Conservation (phyloP, 495 filamentous ascomycete genomes). For the Chaetomium cochliodes region DNA sequence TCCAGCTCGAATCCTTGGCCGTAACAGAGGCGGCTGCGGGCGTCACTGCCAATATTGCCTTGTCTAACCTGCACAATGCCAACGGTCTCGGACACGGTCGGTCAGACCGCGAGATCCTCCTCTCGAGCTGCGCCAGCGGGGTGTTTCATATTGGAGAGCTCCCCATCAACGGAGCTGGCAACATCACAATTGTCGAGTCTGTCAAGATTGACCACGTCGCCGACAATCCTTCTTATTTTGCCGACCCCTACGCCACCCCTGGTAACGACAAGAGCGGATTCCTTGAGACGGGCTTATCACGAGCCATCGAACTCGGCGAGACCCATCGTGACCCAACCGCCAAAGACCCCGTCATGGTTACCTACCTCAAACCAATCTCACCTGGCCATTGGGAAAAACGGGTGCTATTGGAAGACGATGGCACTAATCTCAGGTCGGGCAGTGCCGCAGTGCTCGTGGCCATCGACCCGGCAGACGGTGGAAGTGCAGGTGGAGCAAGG, state of each 20-base stretch:
- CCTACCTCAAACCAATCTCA: slow-evolving; percentile 38
- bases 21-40: slow-evolving; percentile 30
- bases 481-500: slow-evolving; percentile 32
- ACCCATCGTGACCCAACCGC: slow-evolving; percentile 40
- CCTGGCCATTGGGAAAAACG: slow-evolving; percentile 40
- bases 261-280: slow-evolving; percentile 56
- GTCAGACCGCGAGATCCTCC: slow-evolving; percentile 48
- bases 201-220: slow-evolving; percentile 46
- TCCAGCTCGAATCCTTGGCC: slow-evolving; percentile 25
- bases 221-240: slow-evolving; percentile 60
- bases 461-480: slow-evolving; percentile 42
- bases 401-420: slow-evolving; percentile 60
- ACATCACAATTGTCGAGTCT: slow-evolving; percentile 45
- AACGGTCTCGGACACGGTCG: slow-evolving; percentile 60
- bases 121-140: slow-evolving; percentile 42
- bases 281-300: slow-evolving; percentile 51
- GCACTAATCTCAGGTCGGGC: slow-evolving; percentile 48
- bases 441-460: slow-evolving; percentile 56
- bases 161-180: slow-evolving; percentile 38
- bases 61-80: slow-evolving; percentile 48
- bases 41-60: slow-evolving; percentile 46
- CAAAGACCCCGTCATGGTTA: slow-evolving; percentile 50
- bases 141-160: slow-evolving; percentile 32
- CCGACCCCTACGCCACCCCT: slow-evolving; percentile 51
- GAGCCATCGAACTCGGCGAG: slow-evolving; percentile 38